A percentile compares a stretch with the other conserved stretches of the same genome.
Evolutionary conservation across 306 rosid genomes (phyloP).

Genomic region (Cicer judaicum): DNA sequence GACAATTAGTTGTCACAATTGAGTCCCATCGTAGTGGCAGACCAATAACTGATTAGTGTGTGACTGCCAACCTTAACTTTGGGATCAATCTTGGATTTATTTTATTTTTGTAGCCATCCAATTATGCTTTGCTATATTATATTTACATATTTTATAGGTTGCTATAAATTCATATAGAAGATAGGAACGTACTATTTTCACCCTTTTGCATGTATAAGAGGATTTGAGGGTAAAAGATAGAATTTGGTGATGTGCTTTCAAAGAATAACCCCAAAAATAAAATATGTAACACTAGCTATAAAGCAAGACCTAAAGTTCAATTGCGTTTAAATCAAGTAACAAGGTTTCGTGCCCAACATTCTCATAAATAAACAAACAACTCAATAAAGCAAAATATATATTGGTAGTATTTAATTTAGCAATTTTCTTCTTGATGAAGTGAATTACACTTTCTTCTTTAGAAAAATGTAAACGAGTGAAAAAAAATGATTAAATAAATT

Average conservation of each 20-base stretch:
- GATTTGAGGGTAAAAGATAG: not conserved
- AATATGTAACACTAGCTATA: not conserved
- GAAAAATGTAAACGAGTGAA: too few relatives aligned
- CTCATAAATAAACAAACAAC: slow-evolving; percentile 1
- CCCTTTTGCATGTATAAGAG: not conserved
- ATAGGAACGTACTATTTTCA: slow-evolving; percentile 20
- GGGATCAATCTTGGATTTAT: slow-evolving; percentile 18
- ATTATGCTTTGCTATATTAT: not conserved
- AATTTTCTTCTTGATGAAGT: too few relatives aligned
- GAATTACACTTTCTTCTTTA: too few relatives aligned
- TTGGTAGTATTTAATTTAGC: too few relatives aligned
- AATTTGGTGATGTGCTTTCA: not conserved
- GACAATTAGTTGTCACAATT: slow-evolving; percentile 33
- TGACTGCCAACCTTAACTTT: slow-evolving; percentile 38
- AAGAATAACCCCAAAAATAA: not conserved
- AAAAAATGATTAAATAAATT: too few relatives aligned
- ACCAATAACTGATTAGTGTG: slow-evolving; percentile 39
- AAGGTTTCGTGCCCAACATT: slow-evolving; percentile 10
- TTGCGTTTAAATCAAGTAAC: slow-evolving; percentile 10
- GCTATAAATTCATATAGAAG: slow-evolving; percentile 8
- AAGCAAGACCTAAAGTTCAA: slow-evolving; percentile 20
- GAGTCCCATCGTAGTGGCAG: slow-evolving; percentile 35
- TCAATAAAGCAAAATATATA: slow-evolving; percentile 6
- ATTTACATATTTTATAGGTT: slow-evolving; percentile 18
- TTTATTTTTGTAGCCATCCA: slow-evolving; percentile 19